Percentiles rank a stretch among this genome's conserved stretches.
These are phyloP conservation scores for Clathrus columnatus DNA, from an alignment of 768 basidiomycete species.

Conservation along the genomic window DNA sequence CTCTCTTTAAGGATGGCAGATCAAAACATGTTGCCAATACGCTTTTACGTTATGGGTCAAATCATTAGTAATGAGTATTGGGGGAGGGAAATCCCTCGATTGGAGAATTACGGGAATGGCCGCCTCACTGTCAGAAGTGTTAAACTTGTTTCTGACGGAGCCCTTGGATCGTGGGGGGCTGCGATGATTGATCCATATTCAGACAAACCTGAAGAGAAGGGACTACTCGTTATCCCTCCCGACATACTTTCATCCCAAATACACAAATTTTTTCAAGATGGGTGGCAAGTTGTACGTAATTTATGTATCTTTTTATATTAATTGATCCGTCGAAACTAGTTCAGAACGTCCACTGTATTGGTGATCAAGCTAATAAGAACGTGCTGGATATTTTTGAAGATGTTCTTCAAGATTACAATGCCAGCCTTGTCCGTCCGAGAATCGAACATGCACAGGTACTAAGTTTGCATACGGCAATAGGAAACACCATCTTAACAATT, in stretches of 20 bases:
- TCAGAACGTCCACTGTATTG: conserved; percentile 84
- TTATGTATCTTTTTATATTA: neutral
- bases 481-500: neutral
- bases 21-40: conserved; percentile 49
- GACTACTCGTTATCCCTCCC: conserved; percentile 56
- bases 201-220: conserved; percentile 63
- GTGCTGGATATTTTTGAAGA: conserved; percentile 79
- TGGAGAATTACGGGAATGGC: conserved; percentile 58
- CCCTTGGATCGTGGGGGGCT: conserved; percentile 88
- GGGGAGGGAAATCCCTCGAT: conserved; percentile 49
- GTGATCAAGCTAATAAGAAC: conserved; percentile 78
- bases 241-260: conserved; percentile 47
- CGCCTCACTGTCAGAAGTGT: conserved; percentile 61
- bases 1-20: conserved; percentile 52
- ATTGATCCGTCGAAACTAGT: neutral
- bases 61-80: conserved; percentile 56
- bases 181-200: conserved; percentile 80
- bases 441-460: conserved; percentile 94
- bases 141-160: conserved; percentile 78
- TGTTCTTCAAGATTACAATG: conserved; percentile 40
- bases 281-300: conserved; percentile 72
- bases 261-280: conserved; percentile 56
- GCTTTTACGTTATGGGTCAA: conserved; percentile 33
- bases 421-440: conserved; percentile 53
- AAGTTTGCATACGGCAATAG: conserved; percentile 21